Conservation (phyloP, 345 rosid genomes). For the Eucalyptus victrix region DNA sequence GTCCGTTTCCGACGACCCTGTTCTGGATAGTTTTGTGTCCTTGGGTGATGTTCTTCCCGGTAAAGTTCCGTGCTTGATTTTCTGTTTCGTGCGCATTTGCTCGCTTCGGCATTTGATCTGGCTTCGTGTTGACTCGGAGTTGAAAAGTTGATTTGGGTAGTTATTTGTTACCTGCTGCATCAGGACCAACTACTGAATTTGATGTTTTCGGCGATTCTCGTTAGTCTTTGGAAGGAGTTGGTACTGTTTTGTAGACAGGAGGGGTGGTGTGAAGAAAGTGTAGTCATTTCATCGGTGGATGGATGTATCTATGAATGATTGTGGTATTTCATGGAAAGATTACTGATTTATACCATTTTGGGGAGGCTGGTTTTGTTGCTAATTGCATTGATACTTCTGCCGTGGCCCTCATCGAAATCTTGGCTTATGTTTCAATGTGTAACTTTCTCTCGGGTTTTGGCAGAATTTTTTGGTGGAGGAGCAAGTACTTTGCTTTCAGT, state of each 20-base stretch:
- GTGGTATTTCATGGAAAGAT: not conserved
- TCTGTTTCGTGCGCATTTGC: not conserved
- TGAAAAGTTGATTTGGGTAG: not conserved
- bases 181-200: not conserved
- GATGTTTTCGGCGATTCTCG: not conserved
- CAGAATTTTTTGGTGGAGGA: slow-evolving; percentile 42
- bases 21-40: slow-evolving; percentile 19
- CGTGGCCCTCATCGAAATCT: not conserved
- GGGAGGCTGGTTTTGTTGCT: not conserved
- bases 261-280: not conserved
- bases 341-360: not conserved
- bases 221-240: not conserved
- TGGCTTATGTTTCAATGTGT: not conserved
- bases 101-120: not conserved
- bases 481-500: slow-evolving; percentile 55
- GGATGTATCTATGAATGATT: not conserved
- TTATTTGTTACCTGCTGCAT: not conserved
- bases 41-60: slow-evolving; percentile 54
- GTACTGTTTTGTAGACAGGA: not conserved
- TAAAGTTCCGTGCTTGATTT: not conserved
- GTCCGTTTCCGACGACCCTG: slow-evolving; percentile 1
- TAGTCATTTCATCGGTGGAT: not conserved
- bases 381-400: not conserved
- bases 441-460: not conserved
- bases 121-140: not conserved